Evolutionary conservation across 1,139 yeast genomes (phyloP).

Genomic region (Komagataea norvegica): DNA sequence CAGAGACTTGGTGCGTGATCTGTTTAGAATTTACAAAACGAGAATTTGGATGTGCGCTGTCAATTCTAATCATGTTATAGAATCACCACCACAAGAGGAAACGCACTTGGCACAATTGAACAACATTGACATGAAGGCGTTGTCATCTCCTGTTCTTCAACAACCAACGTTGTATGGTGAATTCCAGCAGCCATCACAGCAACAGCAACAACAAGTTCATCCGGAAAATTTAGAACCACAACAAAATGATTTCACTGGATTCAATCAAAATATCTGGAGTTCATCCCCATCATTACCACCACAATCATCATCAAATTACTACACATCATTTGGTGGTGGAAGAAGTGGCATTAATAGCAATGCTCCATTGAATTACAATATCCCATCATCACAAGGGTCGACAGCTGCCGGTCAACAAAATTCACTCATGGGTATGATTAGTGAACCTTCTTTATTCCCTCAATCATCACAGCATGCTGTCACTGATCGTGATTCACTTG

Average conservation of each 20-base stretch:
- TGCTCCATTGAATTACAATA: constrained; percentile 3
- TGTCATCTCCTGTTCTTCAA: constrained; percentile 8
- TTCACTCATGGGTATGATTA: constrained; percentile 6
- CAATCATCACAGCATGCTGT: not conserved
- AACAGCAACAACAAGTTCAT: constrained; percentile 5
- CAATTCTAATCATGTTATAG: constrained; percentile 11
- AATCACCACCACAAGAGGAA: constrained; percentile 5
- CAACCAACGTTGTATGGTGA: constrained; percentile 5
- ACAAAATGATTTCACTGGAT: constrained; percentile 10
- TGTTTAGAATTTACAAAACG: constrained; percentile 90
- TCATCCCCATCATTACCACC: constrained; percentile 9
- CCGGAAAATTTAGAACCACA: constrained; percentile 4
- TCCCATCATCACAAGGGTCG: constrained; percentile 9
- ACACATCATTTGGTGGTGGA: not conserved
- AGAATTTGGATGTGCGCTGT: constrained; percentile 98
- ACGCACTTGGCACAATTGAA: constrained; percentile 8
- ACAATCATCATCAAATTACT: constrained; percentile 8
- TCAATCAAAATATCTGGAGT: constrained; percentile 15
- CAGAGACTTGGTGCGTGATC: constrained; percentile 85
- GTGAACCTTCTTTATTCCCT: not conserved
- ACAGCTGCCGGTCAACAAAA: constrained; percentile 4
- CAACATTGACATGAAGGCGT: constrained; percentile 6
- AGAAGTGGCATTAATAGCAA: not conserved
- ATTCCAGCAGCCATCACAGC: not conserved
- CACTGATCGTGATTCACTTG: too few species aligned